Evolutionary conservation across 2,329 filamentous ascomycete species (phyloP), one percentile per base, ranked within the genome.

Genomic region (Xylaria sp.): DNA sequence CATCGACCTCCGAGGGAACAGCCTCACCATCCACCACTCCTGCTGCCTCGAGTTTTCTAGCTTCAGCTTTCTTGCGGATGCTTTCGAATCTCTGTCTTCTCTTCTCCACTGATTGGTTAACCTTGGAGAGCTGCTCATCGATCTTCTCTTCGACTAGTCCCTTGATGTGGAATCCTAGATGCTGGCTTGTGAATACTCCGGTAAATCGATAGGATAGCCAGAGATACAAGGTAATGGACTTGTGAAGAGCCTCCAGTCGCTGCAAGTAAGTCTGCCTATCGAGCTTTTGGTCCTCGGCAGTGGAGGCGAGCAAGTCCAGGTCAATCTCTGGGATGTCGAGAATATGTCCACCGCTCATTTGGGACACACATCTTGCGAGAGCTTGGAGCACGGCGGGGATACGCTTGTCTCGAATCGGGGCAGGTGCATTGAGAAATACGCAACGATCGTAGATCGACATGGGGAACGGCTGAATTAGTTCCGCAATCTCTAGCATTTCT

Each of bases 181-280:
- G 78, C 67, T 93, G 84, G 64, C 87, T 90, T 4, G 78, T 82
- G 73, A 97, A 96, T 54, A 95, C 81, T 53, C 90, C 90, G 2
- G 85, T 80, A 73, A 93, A 96, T 5, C 93, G 87, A 74, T 93
- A 97, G 67, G 90, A 93, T 13, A 99, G 80, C 94, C 94, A 99
- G 1, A 96, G 80, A 71, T 97, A 99, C 52, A 92, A 77, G 50
- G 93, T 91, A 44, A 99, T 78, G 34, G 85, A 80, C 68, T 90
- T 90, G 76, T 99, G 94, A 13, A 99, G 79, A 2, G 77, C 73
- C 72, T 99, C 94, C 18, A 97, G 78, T 7, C 79, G 75, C 57
- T 78, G 77, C 9, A 99, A 79, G 65, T 91, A 90, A 0, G 77
- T 72, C 56, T 80, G 75, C 11, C 74, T 72, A 0, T 72, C 71